Base-by-base conservation (phyloP, 2,329 filamentous ascomycete genomes). In the Chalaropsis ovoidea region DNA sequence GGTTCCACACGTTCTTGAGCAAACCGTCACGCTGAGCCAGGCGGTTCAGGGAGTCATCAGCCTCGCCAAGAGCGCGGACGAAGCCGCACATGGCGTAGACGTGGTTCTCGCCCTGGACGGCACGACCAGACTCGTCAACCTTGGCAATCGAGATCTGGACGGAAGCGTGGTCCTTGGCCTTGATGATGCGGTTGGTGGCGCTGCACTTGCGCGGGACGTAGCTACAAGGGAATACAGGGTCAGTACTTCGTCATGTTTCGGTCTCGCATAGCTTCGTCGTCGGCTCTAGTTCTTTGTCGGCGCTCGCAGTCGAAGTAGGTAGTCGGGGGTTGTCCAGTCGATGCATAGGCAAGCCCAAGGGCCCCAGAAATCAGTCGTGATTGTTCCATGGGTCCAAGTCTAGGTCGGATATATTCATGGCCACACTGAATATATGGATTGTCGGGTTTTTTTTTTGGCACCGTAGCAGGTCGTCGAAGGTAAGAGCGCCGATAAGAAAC, bases 141-240 rank as follows among this genome's bases (percentile, higher is more conserved):
- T 96, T 97, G 80, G 88, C 93, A 77, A 99, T 83, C 74, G 88
- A 90, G 80, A 99, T 90, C 82, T 99, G 94, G 74, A 97, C 94
- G 70, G 90, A 95, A 75, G 90, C 93, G 86, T 99, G 94, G 82
- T 99, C 94, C 84, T 97, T 96, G 84, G 94, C 91, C 85, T 96
- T 96, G 87, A 99, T 97, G 85, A 97, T 96, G 82, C 94, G 90
- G 90, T 95, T 95, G 80, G 93, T 96, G 74, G 92, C 92, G 80
- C 86, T 90, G 89, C 93, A 97, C 85, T 96, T 97, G 85, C 93
- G 90, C 78, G 91, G 91, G 84, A 96, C 89, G 87, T 95, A 95
- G 79, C 90, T 95, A 77, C 70, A 71, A 56, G 64, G 42, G 35
- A 49, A 62, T 65, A 27, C 31, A 61, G 19, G 35, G 64, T 65